phyloP scores from a whole-genome alignment of 140 eudicot genomes.

The Ambrosia hybrid region DNA sequence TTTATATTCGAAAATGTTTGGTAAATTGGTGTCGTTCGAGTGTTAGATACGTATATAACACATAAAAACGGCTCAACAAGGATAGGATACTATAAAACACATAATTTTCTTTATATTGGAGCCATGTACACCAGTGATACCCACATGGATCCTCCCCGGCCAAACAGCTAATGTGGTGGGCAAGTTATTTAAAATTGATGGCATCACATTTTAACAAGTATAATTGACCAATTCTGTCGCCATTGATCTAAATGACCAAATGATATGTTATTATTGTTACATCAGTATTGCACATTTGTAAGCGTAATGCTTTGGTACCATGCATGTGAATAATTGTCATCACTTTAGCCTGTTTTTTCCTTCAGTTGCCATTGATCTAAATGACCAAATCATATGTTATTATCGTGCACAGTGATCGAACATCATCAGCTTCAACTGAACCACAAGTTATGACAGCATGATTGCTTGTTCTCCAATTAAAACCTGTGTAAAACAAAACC shows the following conservation, averaged over 20 bases:
- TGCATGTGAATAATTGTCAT: constrained; percentile 10
- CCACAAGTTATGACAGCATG: constrained; percentile 44
- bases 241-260: neutral
- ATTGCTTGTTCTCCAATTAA: constrained; percentile 43
- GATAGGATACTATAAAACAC: neutral
- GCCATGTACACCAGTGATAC: neutral
- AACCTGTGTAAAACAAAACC: constrained; percentile 33
- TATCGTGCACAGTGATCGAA: constrained; percentile 22
- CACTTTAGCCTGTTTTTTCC: constrained; percentile 9
- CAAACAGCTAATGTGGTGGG: neutral
- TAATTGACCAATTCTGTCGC: neutral
- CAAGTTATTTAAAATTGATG: neutral
- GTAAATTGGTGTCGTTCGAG: neutral
- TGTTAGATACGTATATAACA: neutral
- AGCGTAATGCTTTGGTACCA: constrained; percentile 1
- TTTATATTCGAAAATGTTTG: neutral
- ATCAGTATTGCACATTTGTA: neutral
- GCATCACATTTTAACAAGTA: constrained; percentile 3
- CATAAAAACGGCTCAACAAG: neutral
- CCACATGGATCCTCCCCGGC: neutral
- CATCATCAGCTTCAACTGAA: neutral
- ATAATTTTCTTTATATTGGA: neutral
- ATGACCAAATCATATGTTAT: constrained; percentile 8
- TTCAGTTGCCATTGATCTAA: neutral
- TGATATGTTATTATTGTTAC: neutral